Evolutionary conservation across 2,329 filamentous ascomycete species (phyloP), one percentile per base, ranked within the genome.

Genomic region (Pseudocercospora cruenta): DNA sequence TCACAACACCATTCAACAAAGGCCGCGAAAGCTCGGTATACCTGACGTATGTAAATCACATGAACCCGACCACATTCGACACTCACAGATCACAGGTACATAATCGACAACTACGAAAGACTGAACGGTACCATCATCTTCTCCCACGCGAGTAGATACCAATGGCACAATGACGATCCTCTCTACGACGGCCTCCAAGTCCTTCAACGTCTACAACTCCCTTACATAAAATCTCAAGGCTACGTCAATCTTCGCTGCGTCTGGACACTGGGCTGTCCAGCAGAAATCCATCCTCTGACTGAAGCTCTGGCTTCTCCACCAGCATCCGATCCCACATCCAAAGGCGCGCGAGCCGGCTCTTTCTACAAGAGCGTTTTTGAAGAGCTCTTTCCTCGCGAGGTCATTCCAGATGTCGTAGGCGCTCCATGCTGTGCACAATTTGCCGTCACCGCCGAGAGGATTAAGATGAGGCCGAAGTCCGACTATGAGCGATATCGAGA

Each of bases 371-470:
- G 77, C 26, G 83, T 81, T 0, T 86, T 85, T 67, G 78, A 80
- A 73, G 77, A 80, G n/a, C 70, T 87, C 3, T 86, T 87, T 65
- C 80, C 80, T 2, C 75, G 68, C 2, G 65, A 70, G 4, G 63
- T 73, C 9, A 76, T 82, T 0, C 85, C 85, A 0, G 71, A 79
- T 12, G 72, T 74, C 19, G 81, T 87, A 4, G 84, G 82, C 0
- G 82, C 82, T 1, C 81, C 81, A 26, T 87, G 85, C 70, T 87
- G 85, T 67, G 84, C 85, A 4, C 85, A 87, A 67, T 86, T 87
- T 70, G 84, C 82, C 0, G 83, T 83, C 0, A 83, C 82, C 0
- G 78, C 76, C 47, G 80, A 82, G 58, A 82, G 82, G 70, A 80
- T 86, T 12, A 74, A 73, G 16, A 76, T 82, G 68, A 78, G 82